These are phyloP conservation scores for Vaccinium vitisidaea DNA, from an alignment of 148 eudicot species.

Conservation along the genomic window DNA sequence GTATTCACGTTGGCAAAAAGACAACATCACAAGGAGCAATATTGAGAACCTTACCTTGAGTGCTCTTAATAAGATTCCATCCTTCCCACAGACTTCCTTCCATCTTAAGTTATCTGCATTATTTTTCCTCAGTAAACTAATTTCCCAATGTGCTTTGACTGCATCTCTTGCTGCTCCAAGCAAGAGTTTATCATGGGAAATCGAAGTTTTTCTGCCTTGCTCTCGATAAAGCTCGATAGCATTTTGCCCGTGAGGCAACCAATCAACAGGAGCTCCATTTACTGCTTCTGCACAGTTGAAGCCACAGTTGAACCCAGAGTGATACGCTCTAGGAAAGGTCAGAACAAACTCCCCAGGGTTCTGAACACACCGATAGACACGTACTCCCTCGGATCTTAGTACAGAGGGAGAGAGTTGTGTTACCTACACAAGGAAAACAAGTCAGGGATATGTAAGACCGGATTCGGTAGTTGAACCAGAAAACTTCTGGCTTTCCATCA, in stretches of 20 bases:
- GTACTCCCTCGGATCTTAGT: slow-evolving; percentile 79
- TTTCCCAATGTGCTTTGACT: slow-evolving; percentile 95
- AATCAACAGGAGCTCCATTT: slow-evolving; percentile 96
- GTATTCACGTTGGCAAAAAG: slow-evolving; percentile 5
- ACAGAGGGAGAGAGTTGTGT: slow-evolving; percentile 95
- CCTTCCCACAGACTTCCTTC: slow-evolving; percentile 87
- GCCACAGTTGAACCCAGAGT: slow-evolving; percentile 91
- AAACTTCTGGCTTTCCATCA: not conserved
- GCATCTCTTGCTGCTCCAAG: slow-evolving; percentile 97
- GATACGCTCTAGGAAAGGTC: slow-evolving; percentile 97
- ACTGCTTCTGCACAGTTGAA: slow-evolving; percentile 99
- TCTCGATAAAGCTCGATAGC: slow-evolving; percentile 97
- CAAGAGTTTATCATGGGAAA: slow-evolving; percentile 95
- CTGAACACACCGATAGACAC: slow-evolving; percentile 88
- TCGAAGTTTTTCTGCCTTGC: slow-evolving; percentile 81
- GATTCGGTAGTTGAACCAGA: not conserved
- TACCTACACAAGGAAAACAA: slow-evolving; percentile 43
- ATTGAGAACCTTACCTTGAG: slow-evolving; percentile 56
- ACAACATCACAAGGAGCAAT: not conserved
- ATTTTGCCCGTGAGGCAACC: slow-evolving; percentile 94
- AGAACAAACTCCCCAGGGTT: slow-evolving; percentile 87
- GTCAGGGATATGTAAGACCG: not conserved
- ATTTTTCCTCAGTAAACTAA: slow-evolving; percentile 64
- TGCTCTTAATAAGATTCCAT: slow-evolving; percentile 80
- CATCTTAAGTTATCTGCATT: slow-evolving; percentile 72